Evolutionary conservation across 805 yeast species (phyloP).

Genomic region (Yarrowia bubula): DNA sequence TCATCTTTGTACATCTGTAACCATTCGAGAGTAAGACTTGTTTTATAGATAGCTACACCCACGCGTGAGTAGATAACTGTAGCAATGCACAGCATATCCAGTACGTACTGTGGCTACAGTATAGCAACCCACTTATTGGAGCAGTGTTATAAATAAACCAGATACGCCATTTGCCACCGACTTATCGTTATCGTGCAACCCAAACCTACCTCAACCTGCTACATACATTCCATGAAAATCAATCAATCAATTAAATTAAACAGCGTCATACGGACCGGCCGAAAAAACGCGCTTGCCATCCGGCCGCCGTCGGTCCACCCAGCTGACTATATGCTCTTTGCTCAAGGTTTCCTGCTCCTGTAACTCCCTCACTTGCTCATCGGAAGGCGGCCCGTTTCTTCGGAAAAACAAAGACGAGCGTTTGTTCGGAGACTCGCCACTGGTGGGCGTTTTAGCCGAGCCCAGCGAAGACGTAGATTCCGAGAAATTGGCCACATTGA

Average conservation of each 20-base stretch:
- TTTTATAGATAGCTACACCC: too few relatives aligned
- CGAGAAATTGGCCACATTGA: not conserved
- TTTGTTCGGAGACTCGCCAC: not conserved
- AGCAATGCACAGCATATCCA: too few relatives aligned
- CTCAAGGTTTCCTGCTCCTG: constrained; percentile 4
- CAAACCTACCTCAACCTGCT: not conserved
- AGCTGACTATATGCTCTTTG: constrained; percentile 23
- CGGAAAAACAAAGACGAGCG: constrained; percentile 21
- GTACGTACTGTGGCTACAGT: too few relatives aligned
- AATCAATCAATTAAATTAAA: not conserved
- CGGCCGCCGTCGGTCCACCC: constrained; percentile 14
- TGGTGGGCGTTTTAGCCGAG: constrained; percentile 1
- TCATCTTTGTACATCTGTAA: not conserved
- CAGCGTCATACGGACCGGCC: constrained; percentile 9
- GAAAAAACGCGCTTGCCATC: constrained; percentile 20
- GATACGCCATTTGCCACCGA: too few relatives aligned
- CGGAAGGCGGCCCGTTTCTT: not conserved
- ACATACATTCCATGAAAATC: not conserved
- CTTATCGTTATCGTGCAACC: not conserved
- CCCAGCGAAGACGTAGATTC: not conserved
- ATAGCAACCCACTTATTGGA: too few relatives aligned
- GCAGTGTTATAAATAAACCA: too few relatives aligned
- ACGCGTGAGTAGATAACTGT: too few relatives aligned
- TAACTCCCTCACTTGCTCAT: not conserved
- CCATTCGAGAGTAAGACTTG: not conserved